phyloP scores from a whole-genome alignment of 805 yeast genomes.

The Schizosaccharomyces japonicus region DNA sequence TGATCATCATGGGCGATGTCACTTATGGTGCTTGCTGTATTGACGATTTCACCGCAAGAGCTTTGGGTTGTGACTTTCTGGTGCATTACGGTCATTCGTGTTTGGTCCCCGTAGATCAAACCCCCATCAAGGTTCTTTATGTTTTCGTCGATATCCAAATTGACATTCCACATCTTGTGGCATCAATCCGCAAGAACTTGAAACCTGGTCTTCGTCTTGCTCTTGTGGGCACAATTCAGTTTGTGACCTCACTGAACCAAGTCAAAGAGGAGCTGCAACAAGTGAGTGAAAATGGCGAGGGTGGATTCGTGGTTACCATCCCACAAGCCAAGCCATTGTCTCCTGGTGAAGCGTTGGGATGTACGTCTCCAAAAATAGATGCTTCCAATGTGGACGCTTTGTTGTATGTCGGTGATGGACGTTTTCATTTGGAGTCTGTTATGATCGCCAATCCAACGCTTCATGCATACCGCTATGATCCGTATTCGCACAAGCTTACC shows the following conservation, averaged over 20 bases:
- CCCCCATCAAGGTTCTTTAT: constrained; percentile 74
- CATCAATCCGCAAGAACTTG: constrained; percentile 54
- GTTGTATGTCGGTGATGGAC: constrained; percentile 85
- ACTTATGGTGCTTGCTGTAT: constrained; percentile 97
- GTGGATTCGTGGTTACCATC: constrained; percentile 38
- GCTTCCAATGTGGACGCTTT: constrained; percentile 27
- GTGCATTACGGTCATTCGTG: constrained; percentile 96
- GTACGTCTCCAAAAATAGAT: constrained; percentile 70
- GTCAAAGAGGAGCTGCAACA: constrained; percentile 30
- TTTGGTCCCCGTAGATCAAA: constrained; percentile 80
- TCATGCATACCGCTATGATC: constrained; percentile 86
- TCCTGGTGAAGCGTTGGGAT: constrained; percentile 87
- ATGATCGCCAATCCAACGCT: constrained; percentile 91
- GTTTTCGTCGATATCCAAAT: constrained; percentile 83
- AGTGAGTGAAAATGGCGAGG: constrained; percentile 10
- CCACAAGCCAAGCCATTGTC: constrained; percentile 87
- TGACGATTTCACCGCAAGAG: constrained; percentile 83
- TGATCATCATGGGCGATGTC: constrained; percentile 92
- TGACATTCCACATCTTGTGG: constrained; percentile 58
- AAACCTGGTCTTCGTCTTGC: constrained; percentile 34
- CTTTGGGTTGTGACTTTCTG: constrained; percentile 79
- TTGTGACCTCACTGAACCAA: constrained; percentile 79
- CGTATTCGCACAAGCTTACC: constrained; percentile 78
- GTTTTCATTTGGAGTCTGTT: constrained; percentile 84
- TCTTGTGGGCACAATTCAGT: constrained; percentile 84